Percentiles rank a stretch among this genome's conserved stretches.
Evolutionary conservation across 2,329 filamentous ascomycete species (phyloP).

Genomic region (Fusarium hainanense): DNA sequence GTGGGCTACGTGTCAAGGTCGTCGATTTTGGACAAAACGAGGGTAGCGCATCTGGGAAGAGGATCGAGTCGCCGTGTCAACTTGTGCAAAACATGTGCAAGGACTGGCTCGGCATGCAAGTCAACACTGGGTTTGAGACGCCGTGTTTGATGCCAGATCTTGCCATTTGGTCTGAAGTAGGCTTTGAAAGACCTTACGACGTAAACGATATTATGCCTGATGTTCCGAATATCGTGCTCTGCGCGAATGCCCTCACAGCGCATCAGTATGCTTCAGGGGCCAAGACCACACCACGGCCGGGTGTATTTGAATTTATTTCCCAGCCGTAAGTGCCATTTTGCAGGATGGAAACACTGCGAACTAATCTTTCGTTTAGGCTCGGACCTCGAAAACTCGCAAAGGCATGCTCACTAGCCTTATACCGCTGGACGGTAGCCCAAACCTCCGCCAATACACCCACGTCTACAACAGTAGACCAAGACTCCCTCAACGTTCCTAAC

Average conservation of each 20-base stretch:
- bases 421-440: constrained; percentile 42
- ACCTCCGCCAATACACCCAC: constrained; percentile 2
- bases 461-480: neutral
- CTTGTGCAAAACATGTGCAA: constrained; percentile 22
- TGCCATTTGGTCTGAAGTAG: constrained; percentile 40
- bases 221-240: constrained; percentile 49
- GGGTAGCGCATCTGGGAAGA: neutral
- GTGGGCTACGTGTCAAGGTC: constrained; percentile 45
- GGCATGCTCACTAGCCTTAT: constrained; percentile 44
- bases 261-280: constrained; percentile 42
- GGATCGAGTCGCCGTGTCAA: neutral
- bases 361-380: constrained; percentile 38
- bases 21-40: constrained; percentile 6
- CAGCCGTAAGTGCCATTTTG: constrained; percentile 49
- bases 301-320: constrained; percentile 53
- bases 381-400: constrained; percentile 54
- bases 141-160: constrained; percentile 43
- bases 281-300: constrained; percentile 27
- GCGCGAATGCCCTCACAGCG: constrained; percentile 48
- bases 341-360: accelerated
- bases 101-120: constrained; percentile 35
- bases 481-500: neutral
- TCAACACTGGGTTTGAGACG: constrained; percentile 16
- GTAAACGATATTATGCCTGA: neutral
- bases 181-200: neutral